Base-by-base conservation (phyloP, 495 filamentous ascomycete genomes). In the Xanthoparmelia taractica region DNA sequence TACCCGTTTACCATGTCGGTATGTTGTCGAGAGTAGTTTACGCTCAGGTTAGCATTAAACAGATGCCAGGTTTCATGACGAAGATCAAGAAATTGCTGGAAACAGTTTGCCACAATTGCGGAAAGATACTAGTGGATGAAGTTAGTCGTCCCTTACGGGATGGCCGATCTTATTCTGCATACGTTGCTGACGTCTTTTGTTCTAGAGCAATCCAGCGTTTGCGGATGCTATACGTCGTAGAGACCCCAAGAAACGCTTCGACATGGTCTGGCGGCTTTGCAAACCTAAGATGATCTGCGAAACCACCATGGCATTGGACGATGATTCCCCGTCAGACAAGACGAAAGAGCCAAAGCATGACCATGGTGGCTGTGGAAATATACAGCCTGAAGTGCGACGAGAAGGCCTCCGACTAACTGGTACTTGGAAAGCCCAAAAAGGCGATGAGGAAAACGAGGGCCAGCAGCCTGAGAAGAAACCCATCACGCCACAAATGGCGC, bases 1-100 rank as follows among this genome's bases (percentile, higher is more conserved):
- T 86, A 68, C 94, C 94, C 18, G 94, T 97, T 65, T 99, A 87
- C 72, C 94, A 99, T 70, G 91, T 91, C 68, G 89, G 81, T 83
- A 66, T 60, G 75, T 73, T 63, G 36, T 45, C 17, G 23, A 8
- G 25, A 13, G 57, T 56, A 56, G 37, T 52, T 4, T 48, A 55
- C 27, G 36, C 64, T 38, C 48, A 5, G 31, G 15, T 20, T 38
- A 38, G 31, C 63, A 63, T 75, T 80, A 64, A 82, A 72, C 63
- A 18, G 61, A 43, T 47, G 18, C 63, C 15, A 89, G 87, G 94
- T 66, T 98, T 96, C 76, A 85, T 99, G 75, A 92, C 87, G 67
- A 96, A 97, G 77, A 91, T 92, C 70, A 97, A 99, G 84, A 97
- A 96, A 79, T 79, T 99, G 63, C 80, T 99, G 67, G 94, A 99